A percentile compares a stretch with the other conserved stretches of the same genome.
Evolutionary conservation across 1,284 basidiomycete species (phyloP).

Genomic region (Ganoderma lingzhi): DNA sequence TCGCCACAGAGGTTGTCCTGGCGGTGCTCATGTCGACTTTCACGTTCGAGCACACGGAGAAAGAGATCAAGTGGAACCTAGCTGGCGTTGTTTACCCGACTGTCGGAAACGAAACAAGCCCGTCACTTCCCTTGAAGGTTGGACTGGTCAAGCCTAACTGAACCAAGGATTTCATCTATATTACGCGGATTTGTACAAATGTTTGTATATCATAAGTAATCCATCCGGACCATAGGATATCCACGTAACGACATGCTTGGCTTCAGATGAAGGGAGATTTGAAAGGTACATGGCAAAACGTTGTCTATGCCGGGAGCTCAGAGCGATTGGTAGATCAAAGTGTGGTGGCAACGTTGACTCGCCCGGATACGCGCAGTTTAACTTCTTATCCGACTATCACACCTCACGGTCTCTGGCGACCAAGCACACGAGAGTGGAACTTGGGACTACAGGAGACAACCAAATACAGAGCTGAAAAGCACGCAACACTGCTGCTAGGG

Average conservation of each 20-base stretch:
- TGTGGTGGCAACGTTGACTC: too few species aligned
- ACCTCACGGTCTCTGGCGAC: background rate
- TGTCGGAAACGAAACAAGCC: slow-evolving; percentile 17
- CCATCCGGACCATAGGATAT: background rate
- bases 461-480: background rate
- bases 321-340: too few species aligned
- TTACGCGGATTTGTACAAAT: background rate
- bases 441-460: background rate
- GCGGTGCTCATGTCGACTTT: slow-evolving; percentile 31
- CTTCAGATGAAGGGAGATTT: background rate
- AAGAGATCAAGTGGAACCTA: slow-evolving; percentile 34
- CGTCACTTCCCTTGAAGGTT: slow-evolving; percentile 29
- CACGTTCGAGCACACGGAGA: slow-evolving; percentile 29
- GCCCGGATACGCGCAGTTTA: too few species aligned
- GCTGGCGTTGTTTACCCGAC: slow-evolving; percentile 33
- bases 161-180: background rate
- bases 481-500: background rate
- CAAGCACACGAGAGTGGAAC: background rate
- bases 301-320: background rate
- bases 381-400: too few species aligned
- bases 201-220: background rate
- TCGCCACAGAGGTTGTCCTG: slow-evolving; percentile 32
- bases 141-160: slow-evolving; percentile 4
- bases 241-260: background rate
- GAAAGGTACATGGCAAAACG: background rate